Conservation (phyloP, 805 yeast genomes). For the Ogataea populi-albae region DNA sequence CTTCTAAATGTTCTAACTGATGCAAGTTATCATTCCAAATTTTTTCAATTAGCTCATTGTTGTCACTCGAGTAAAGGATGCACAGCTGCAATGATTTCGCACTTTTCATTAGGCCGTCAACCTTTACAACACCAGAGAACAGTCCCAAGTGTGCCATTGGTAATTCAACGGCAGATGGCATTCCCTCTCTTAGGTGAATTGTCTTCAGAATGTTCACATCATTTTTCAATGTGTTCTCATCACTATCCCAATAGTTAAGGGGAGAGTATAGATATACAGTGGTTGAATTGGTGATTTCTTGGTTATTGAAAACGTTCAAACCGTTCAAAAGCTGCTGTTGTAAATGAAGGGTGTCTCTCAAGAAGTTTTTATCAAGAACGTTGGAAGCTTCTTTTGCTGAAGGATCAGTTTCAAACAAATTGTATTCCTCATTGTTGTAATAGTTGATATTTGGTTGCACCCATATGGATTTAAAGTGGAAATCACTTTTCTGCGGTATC, state of each 20-base stretch:
- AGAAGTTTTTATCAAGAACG: conserved; percentile 36
- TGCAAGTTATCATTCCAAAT: conserved; percentile 34
- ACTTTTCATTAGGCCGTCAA: conserved; percentile 42
- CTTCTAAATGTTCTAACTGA: conserved; percentile 11
- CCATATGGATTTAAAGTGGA: conserved; percentile 35
- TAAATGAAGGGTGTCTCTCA: conserved; percentile 33
- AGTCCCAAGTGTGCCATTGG: conserved; percentile 29
- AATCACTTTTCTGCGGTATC: conserved; percentile 13
- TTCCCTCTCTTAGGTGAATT: conserved; percentile 31
- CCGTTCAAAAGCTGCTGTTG: conserved; percentile 34
- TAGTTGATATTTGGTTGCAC: conserved; percentile 28
- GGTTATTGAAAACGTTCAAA: conserved; percentile 10
- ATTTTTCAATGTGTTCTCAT: conserved; percentile 21
- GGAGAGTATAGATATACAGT: conserved; percentile 37
- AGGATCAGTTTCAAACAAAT: conserved; percentile 3
- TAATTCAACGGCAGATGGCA: conserved; percentile 21
- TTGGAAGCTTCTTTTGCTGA: conserved; percentile 12
- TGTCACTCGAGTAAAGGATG: conserved; percentile 26
- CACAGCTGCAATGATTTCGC: conserved; percentile 40
- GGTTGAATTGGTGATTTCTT: conserved; percentile 2
- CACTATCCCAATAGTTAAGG: conserved; percentile 42
- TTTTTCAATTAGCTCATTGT: conserved; percentile 18
- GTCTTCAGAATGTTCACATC: conserved; percentile 40
- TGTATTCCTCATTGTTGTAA: conserved; percentile 20
- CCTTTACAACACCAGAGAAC: conserved; percentile 38